Percentiles rank a stretch among this genome's conserved stretches.
Evolutionary conservation across 1,284 basidiomycete species (phyloP).

Genomic region (Sanghuangporus weigelae): DNA sequence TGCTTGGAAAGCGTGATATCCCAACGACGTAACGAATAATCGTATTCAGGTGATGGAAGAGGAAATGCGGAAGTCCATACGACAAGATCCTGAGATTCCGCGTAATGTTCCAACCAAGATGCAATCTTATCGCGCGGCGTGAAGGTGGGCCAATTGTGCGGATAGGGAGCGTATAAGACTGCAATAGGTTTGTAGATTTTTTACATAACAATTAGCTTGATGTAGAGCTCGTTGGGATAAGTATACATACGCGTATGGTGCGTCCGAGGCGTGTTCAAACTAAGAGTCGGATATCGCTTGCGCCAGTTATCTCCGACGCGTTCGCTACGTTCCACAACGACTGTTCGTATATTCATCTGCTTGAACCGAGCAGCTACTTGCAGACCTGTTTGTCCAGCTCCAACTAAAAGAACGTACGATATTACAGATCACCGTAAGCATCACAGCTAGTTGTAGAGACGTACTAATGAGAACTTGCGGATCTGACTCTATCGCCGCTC

Average conservation of each 20-base stretch:
- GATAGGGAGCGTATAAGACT: constrained; percentile 39
- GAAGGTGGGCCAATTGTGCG: constrained; percentile 33
- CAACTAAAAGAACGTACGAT: constrained; percentile 31
- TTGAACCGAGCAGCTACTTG: constrained; percentile 46
- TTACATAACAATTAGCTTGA: background rate
- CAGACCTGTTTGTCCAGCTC: constrained; percentile 51
- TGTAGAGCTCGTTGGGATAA: background rate
- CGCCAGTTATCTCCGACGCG: constrained; percentile 54
- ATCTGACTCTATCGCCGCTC: constrained; percentile 26
- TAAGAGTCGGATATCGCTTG: constrained; percentile 44
- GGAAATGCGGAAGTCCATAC: constrained; percentile 30
- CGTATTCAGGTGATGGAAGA: constrained; percentile 27
- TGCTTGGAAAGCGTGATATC: constrained; percentile 26
- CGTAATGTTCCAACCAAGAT: constrained; percentile 36
- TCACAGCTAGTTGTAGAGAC: constrained; percentile 2
- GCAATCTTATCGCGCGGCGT: constrained; percentile 35
- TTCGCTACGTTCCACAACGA: constrained; percentile 43
- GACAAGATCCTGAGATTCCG: constrained; percentile 30
- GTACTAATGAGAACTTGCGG: constrained; percentile 32
- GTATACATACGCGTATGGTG: constrained; percentile 30
- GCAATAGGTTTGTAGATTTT: background rate
- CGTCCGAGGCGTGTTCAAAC: constrained; percentile 37
- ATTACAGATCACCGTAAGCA: background rate
- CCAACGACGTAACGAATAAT: constrained; percentile 29
- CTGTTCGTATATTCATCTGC: constrained; percentile 41